Evolutionary conservation across 2,329 filamentous ascomycete genomes (phyloP), one percentile per base, ranked within the genome.

Genomic region (Botrytis porri): DNA sequence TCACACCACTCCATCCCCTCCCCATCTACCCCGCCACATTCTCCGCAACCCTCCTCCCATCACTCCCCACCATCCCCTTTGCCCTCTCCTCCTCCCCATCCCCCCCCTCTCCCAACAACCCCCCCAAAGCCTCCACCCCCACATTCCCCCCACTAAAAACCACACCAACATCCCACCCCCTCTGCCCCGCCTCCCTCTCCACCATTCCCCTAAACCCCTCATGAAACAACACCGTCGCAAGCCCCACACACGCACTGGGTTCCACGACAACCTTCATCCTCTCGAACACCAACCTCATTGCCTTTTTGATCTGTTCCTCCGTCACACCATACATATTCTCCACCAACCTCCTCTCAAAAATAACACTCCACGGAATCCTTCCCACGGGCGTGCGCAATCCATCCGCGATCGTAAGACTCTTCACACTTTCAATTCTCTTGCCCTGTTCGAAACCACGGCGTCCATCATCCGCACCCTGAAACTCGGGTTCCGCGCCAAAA

Each of bases 251-350:
- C 0, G 92, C 89, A 82, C 92, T 95, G 35, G 95, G 95, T 85
- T 98, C 95, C 20, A 98, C 90, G 35, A 98, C 89, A 64, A 97
- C 84, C 88, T 98, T 98, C 86, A 96, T 89, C 73, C 95, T 85
- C 87, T 98, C 95, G 75, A 95, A 84, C 48, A 97, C 91, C 75
- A 98, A 82, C 75, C 87, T 84, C 88, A 97, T 87, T 20, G 95
- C 92, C 35, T 85, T 86, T 79, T 88, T 87, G 81, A 98, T 98
- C 85, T 97, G 89, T 71, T 91, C 90, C 82, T 98, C 95, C 1
- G 86, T 89, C 1, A 97, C 95, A 72, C 88, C 87, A 82, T 88
- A 90, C 78, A 97, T 88, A 0, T 88, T 91, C 3, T 83, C 80
- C 1, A 97, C 91, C 73, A 96, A 89, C n/a, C 83, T 81, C 73